Conservation (phyloP, 2,329 filamentous ascomycete species). For the Fusarium lateritium region DNA sequence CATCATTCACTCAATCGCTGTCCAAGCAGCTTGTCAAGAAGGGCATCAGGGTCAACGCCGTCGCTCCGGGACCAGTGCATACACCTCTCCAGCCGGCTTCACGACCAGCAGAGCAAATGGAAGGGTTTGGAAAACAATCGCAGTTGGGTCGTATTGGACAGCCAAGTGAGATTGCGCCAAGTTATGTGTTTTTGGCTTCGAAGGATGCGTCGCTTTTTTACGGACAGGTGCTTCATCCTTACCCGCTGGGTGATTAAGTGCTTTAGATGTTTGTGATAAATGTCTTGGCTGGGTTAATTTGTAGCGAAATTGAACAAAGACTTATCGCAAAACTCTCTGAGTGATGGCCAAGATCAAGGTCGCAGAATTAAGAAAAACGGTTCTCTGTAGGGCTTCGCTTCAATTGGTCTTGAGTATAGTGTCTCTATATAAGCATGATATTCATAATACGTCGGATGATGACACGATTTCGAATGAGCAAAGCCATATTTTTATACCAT, state of each 20-base stretch:
- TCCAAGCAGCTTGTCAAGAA: conserved; percentile 67
- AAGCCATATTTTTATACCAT: too few species aligned
- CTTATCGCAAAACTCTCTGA: not conserved
- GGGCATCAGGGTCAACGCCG: conserved; percentile 69
- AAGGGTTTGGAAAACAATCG: conserved; percentile 58
- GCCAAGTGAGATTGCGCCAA: conserved; percentile 61
- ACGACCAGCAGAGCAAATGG: conserved; percentile 61
- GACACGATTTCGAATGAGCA: too few species aligned
- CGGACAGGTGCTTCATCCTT: conserved; percentile 58
- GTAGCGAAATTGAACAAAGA: not conserved
- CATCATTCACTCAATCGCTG: conserved; percentile 68
- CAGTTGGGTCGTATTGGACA: conserved; percentile 59
- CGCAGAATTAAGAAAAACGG: too few species aligned
- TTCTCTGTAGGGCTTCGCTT: not conserved
- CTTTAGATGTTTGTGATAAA: not conserved
- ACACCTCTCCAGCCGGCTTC: conserved; percentile 62
- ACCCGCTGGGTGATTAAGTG: conserved; percentile 56
- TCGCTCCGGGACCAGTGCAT: conserved; percentile 61
- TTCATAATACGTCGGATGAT: too few species aligned
- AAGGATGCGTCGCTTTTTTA: conserved; percentile 59
- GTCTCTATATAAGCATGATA: too few species aligned
- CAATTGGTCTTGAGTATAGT: not conserved
- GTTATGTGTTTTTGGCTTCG: conserved; percentile 58
- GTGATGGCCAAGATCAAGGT: too few species aligned
- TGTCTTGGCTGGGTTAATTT: not conserved